Evolutionary conservation across 225 moss, liverwort and hornwort species (phyloP), one percentile per base, ranked within the genome.

Genomic region (Ulota crispa): DNA sequence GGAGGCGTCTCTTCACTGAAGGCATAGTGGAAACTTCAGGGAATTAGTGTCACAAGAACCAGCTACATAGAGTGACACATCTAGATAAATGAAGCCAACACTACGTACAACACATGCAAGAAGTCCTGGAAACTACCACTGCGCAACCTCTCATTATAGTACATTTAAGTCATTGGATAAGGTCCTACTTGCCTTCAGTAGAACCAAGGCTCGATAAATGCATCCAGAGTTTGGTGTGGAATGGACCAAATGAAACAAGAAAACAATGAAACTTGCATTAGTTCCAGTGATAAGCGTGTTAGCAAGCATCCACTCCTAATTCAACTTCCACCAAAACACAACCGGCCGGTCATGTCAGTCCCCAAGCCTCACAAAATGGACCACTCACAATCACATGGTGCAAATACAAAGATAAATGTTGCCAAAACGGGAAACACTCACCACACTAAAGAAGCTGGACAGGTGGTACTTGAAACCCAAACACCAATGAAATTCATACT

Each of bases 181-280:
- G 78, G 83, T 85, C 87, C 89, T 89, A 87, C 89, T 87, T 89
- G 89, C 89, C 89, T 89, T 77, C 13, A 61, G 73, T 76, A 77
- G 85, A 85, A 85, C 70, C 89, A 89, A 83, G 68, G 84, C 87
- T 84, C 86, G 83, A 75, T 78, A 77, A 69, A 78, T 75, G 77
- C 85, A 89, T 82, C 85, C 82, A 89, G 72, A 77, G 63, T 80
- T 87, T 87, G 85, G 83, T 85, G 89, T 70, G 85, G 82, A 82
- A 80, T 81, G 76, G 82, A 85, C 70, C 85, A 83, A 83, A 85
- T 82, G 87, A 84, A 78, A 84, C 84, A 87, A 73, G 65, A 80
- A 80, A 85, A 85, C 87, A 83, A 78, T 53, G 69, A 87, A 76
- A 85, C 50, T 73, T 80, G 82, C 82, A 87, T 89, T 87, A 89